Percentiles rank a stretch among this genome's conserved stretches.
Conservation (phyloP, 805 yeast genomes). For the Candida xiaguanensis region DNA sequence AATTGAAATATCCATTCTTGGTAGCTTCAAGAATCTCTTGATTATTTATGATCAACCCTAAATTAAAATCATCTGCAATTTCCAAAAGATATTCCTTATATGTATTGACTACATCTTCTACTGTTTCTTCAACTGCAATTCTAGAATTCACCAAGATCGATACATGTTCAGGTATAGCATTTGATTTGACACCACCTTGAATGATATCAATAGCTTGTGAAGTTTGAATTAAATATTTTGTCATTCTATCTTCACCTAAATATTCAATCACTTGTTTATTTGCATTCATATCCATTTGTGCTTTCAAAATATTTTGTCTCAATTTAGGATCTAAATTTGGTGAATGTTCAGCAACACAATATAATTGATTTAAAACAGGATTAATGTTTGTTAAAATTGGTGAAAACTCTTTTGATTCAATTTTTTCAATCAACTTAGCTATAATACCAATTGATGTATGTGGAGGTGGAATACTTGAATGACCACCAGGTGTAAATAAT, state of each 20-base stretch:
- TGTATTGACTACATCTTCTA: conserved; percentile 29
- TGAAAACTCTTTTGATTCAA: conserved; percentile 36
- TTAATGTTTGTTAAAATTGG: conserved; percentile 38
- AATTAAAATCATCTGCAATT: conserved; percentile 33
- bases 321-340: conserved; percentile 26
- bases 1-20: conserved; percentile 28
- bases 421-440: conserved; percentile 34
- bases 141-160: conserved; percentile 42
- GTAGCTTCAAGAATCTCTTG: conserved; percentile 21
- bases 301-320: conserved; percentile 34
- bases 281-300: conserved; percentile 33
- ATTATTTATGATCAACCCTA: conserved; percentile 33
- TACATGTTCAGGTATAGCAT: conserved; percentile 49
- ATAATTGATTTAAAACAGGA: conserved; percentile 42
- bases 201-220: conserved; percentile 49
- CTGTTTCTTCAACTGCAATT: conserved; percentile 42
- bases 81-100: conserved; percentile 24
- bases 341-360: conserved; percentile 46
- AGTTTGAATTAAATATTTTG: conserved; percentile 40
- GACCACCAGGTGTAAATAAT: conserved; percentile 47
- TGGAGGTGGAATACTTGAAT: conserved; percentile 47
- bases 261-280: conserved; percentile 34
- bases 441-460: conserved; percentile 48
- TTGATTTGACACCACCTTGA: conserved; percentile 46
- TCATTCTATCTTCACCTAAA: conserved; percentile 20